Conservation (phyloP, 768 basidiomycete species). For the Collybia sordida region DNA sequence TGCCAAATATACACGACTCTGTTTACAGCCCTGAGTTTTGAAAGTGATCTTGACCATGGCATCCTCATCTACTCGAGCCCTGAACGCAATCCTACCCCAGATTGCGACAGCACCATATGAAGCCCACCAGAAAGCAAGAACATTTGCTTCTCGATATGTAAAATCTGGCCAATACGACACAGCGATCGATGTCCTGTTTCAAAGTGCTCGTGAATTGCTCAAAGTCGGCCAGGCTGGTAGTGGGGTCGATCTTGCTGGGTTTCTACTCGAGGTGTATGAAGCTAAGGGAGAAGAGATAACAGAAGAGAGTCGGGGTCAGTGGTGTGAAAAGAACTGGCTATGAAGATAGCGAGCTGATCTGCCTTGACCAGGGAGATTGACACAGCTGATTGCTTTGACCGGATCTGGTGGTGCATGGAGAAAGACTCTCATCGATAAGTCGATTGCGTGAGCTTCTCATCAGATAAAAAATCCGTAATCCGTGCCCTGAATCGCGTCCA, state of each 20-base stretch:
- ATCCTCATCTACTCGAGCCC: constrained; percentile 58
- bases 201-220: constrained; percentile 82
- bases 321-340: not conserved
- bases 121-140: constrained; percentile 95
- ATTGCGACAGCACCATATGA: constrained; percentile 81
- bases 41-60: constrained; percentile 13
- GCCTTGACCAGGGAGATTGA: constrained; percentile 66
- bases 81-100: constrained; percentile 74
- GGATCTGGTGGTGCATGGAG: constrained; percentile 84
- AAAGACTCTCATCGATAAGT: constrained; percentile 83
- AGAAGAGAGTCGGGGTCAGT: constrained; percentile 81
- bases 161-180: constrained; percentile 81
- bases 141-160: constrained; percentile 85
- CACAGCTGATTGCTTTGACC: constrained; percentile 87
- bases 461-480: not conserved
- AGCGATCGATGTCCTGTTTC: constrained; percentile 92
- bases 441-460: constrained; percentile 66
- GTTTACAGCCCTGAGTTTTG: not conserved
- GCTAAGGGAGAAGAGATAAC: constrained; percentile 65
- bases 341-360: constrained; percentile 12
- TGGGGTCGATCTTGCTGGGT: constrained; percentile 81
- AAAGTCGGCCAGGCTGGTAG: constrained; percentile 89
- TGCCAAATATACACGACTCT: constrained; percentile 1
- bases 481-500: constrained; percentile 30
- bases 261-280: constrained; percentile 84